phyloP scores from a whole-genome alignment of 2,329 filamentous ascomycete species.

The Blumeria hordei region DNA sequence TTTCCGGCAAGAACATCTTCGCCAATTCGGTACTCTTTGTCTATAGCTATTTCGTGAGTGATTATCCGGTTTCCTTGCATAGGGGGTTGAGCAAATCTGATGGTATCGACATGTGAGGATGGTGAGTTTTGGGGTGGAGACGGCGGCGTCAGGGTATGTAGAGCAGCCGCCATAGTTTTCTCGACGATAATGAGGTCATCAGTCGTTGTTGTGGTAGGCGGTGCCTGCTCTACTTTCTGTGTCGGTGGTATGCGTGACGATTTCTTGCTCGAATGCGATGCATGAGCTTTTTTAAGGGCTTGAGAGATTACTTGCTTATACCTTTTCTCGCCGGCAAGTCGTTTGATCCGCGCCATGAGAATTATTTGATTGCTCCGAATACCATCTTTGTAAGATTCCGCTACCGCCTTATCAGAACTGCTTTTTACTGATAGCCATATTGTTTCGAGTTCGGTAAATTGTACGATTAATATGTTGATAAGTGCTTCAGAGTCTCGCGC shows the following conservation, averaged over 20 bases:
- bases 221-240: slow-evolving; percentile 18
- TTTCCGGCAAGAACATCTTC: slow-evolving; percentile 33
- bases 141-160: slow-evolving; percentile 28
- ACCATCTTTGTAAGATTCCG: slow-evolving; percentile 53
- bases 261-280: slow-evolving; percentile 30
- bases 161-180: slow-evolving; percentile 18
- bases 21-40: slow-evolving; percentile 53
- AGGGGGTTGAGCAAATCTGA: slow-evolving; percentile 18
- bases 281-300: slow-evolving; percentile 48
- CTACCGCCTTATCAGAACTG: slow-evolving; percentile 46
- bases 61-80: slow-evolving; percentile 52
- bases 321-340: slow-evolving; percentile 44
- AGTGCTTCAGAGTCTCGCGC: slow-evolving; percentile 54
- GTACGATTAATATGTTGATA: slow-evolving; percentile 65
- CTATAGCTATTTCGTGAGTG: slow-evolving; percentile 58
- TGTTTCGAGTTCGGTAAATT: slow-evolving; percentile 63
- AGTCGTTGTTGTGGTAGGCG: slow-evolving; percentile 18
- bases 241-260: slow-evolving; percentile 44
- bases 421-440: slow-evolving; percentile 70
- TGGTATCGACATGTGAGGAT: slow-evolving; percentile 9
- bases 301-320: slow-evolving; percentile 52
- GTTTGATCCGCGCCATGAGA: slow-evolving; percentile 57
- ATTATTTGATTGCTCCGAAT: slow-evolving; percentile 63
- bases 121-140: slow-evolving; percentile 20
- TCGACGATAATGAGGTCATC: slow-evolving; percentile 19